A percentile compares a stretch with the other conserved stretches of the same genome.
phyloP scores from a whole-genome alignment of 139 green algal genomes.

The Tetratostichococcus sp. region DNA sequence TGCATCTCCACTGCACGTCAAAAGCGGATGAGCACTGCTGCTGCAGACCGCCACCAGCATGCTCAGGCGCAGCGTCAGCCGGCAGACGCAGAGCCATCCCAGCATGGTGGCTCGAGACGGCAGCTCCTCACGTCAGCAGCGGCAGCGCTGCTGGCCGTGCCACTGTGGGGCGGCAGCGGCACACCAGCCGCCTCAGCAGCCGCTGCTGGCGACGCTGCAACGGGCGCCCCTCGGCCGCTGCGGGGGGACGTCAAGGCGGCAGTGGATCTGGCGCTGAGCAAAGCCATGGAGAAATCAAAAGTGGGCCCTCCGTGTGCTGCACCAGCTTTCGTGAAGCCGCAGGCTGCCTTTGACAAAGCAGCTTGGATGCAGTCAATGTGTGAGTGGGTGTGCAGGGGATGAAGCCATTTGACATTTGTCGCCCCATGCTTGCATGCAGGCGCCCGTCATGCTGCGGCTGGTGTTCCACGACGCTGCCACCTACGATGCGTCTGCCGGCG shows the following conservation, averaged over 20 bases:
- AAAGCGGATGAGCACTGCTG: too few relatives aligned
- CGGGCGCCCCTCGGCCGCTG: neutral
- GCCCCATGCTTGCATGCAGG: slow-evolving; percentile 33
- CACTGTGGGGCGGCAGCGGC: neutral
- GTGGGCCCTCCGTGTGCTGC: slow-evolving; percentile 8
- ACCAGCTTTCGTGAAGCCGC: too few relatives aligned
- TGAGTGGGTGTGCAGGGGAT: too few relatives aligned
- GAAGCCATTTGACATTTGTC: too few relatives aligned
- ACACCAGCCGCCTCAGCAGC: neutral
- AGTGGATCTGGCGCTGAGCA: slow-evolving; percentile 28
- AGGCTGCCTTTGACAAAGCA: neutral
- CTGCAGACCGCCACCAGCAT: neutral
- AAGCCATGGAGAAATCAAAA: slow-evolving; percentile 36
- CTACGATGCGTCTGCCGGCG: slow-evolving; percentile 26
- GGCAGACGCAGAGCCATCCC: too few relatives aligned
- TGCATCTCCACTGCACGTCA: too few relatives aligned
- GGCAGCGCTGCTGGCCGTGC: neutral
- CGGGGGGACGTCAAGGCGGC: slow-evolving; percentile 20
- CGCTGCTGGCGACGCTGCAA: neutral
- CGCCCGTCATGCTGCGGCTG: slow-evolving; percentile 71
- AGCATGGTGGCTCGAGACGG: too few relatives aligned
- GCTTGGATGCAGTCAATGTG: neutral
- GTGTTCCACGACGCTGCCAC: slow-evolving; percentile 87
- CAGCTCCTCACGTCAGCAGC: neutral
- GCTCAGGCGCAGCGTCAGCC: too few relatives aligned